These are phyloP conservation scores for Oxyria digyna DNA, from an alignment of 148 eudicot species.

Conservation along the genomic window DNA sequence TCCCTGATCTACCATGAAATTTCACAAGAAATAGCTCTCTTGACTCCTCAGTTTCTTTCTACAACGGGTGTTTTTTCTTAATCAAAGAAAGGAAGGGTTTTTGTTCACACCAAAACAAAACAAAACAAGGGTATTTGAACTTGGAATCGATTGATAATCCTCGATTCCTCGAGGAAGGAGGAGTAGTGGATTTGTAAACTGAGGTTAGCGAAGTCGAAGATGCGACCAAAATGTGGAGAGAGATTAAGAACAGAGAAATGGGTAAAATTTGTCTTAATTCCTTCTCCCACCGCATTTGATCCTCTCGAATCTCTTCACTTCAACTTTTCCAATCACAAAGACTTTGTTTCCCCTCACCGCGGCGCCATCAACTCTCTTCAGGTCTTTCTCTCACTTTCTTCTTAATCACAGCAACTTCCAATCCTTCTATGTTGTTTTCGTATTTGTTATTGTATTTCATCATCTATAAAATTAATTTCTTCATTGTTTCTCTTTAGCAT, in stretches of 20 bases:
- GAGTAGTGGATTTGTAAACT: not conserved
- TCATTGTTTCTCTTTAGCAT: too few species aligned
- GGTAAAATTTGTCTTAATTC: constrained; percentile 45
- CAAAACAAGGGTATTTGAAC: not conserved
- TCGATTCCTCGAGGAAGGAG: constrained; percentile 1
- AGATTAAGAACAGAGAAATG: constrained; percentile 55
- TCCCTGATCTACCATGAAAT: not conserved
- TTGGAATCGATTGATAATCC: not conserved
- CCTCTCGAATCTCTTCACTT: constrained; percentile 47
- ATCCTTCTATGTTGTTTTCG: too few species aligned
- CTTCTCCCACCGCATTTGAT: constrained; percentile 48
- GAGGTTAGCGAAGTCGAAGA: constrained; percentile 23
- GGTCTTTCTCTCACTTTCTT: constrained; percentile 29
- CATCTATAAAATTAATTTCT: too few species aligned
- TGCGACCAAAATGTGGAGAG: constrained; percentile 70
- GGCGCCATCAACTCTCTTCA: constrained; percentile 88
- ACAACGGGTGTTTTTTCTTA: not conserved
- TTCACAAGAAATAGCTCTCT: not conserved
- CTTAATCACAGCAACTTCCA: too few species aligned
- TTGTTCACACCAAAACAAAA: not conserved
- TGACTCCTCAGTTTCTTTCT: not conserved
- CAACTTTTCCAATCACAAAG: constrained; percentile 77
- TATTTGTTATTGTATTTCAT: too few species aligned
- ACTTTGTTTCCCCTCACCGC: constrained; percentile 75
- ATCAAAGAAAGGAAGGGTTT: not conserved